Base-by-base conservation (phyloP, 495 filamentous ascomycete genomes). In the Aspergillus nanangensis region DNA sequence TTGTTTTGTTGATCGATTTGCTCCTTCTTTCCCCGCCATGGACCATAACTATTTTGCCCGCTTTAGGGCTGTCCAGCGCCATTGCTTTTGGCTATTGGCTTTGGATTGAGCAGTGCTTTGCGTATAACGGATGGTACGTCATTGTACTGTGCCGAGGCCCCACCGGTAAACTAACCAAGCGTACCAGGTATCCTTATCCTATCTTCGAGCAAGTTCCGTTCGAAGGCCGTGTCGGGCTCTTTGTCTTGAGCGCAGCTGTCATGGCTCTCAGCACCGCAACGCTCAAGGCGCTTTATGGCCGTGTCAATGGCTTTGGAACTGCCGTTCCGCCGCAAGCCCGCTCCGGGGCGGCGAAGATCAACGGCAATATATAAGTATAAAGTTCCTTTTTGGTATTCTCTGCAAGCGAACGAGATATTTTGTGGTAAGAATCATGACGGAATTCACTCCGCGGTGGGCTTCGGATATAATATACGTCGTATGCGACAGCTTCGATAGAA, bases 71-170 rank as follows among this genome's bases (percentile, higher is more conserved):
- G 33, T 88, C 83, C 44, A 71, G 72, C 23, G 53, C 57, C 14
- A 68, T 94, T 46, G 88, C 87, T 2, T 78, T 89, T 43, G 64
- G 70, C 11, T 96, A 96, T 63, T 96, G 88, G 88, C 77, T 83
- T 45, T 95, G 90, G 90, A 78, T 95, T 5, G 88, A 96, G 60
- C 75, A 75, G 19, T 94, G 88, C 68, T 88, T 82, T 54, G 52
- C 66, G 14, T 66, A 77, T 41, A 95, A 95, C 53, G 86, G 87
- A 58, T 90, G 80, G 80, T 84, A 60, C 58, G 78, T 61, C 0
- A 22, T 14, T 5, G n/a, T n/a, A n/a, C n/a, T n/a, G n/a, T n/a
- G n/a, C n/a, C n/a, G n/a, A n/a, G n/a, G 9, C 17, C 8, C 38
- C 3, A n/a, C 32, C 17, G 4, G 18, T 34, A 41, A 51, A 14